These are phyloP conservation scores for Claviceps digitariae DNA, from an alignment of 2,329 filamentous ascomycete genomes.

Conservation along the genomic window DNA sequence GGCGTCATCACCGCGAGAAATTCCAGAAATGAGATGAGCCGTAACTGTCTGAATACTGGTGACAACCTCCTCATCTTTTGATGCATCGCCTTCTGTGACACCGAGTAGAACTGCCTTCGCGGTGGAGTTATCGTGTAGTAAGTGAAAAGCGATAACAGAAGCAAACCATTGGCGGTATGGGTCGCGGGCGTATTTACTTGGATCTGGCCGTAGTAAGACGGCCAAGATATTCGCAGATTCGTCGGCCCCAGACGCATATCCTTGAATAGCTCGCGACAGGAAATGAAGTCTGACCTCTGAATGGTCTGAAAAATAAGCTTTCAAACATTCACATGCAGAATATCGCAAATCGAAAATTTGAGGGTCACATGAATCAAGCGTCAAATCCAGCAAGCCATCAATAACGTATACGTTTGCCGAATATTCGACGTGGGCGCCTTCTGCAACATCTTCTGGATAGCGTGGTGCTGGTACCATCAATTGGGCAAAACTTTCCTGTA, in stretches of 20 bases:
- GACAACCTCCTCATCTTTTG: conserved; percentile 84
- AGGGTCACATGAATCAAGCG: conserved; percentile 52
- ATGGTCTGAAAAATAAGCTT: conserved; percentile 82
- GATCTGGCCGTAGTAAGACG: conserved; percentile 57
- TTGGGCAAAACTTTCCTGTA: conserved; percentile 85
- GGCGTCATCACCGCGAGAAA: conserved; percentile 65
- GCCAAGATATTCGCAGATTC: conserved; percentile 82
- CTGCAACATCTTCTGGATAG: conserved; percentile 18
- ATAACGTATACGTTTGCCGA: conserved; percentile 69
- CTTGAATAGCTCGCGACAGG: conserved; percentile 74
- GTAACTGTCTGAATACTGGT: conserved; percentile 84
- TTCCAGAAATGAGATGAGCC: conserved; percentile 68
- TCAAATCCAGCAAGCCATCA: conserved; percentile 76
- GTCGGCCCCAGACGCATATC: conserved; percentile 62
- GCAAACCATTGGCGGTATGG: conserved; percentile 88
- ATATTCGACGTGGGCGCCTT: conserved; percentile 33
- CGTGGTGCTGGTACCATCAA: conserved; percentile 58
- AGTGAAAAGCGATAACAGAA: conserved; percentile 70
- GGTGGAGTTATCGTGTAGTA: conserved; percentile 66
- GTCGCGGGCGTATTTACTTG: conserved; percentile 51
- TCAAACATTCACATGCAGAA: conserved; percentile 79
- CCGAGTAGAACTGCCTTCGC: conserved; percentile 69
- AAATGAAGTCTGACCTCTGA: conserved; percentile 74
- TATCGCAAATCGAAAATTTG: conserved; percentile 67
- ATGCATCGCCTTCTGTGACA: conserved; percentile 79